Conservation (phyloP, 2,329 filamentous ascomycete genomes). For the Emericellopsis atlantica region DNA sequence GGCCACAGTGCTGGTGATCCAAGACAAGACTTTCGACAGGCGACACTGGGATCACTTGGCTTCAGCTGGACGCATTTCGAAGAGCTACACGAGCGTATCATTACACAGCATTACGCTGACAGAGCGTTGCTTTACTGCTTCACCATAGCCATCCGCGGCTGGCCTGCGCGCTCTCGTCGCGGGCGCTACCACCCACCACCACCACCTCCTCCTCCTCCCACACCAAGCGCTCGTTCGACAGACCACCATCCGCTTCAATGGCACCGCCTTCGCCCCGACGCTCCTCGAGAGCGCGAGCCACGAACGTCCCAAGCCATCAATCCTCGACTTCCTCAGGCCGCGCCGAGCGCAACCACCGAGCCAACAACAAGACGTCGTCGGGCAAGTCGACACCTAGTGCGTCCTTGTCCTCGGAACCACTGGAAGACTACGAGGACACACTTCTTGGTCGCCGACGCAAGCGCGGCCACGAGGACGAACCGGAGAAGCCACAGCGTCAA, state of each 20-base stretch:
- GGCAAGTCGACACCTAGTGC: slow-evolving; percentile 65
- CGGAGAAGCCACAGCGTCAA: slow-evolving; percentile 27
- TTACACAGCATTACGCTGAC: no score
- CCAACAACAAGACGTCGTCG: slow-evolving; percentile 59
- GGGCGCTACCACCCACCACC: slow-evolving; percentile 4
- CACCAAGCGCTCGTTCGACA: not conserved
- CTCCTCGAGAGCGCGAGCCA: slow-evolving; percentile 79
- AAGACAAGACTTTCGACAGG: no score
- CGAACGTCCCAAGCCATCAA: slow-evolving; percentile 63
- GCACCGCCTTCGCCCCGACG: slow-evolving; percentile 63
- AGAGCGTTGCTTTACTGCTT: no score
- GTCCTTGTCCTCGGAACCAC: slow-evolving; percentile 58
- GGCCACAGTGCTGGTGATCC: no score
- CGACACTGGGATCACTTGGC: no score
- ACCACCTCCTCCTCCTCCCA: slow-evolving; percentile 4
- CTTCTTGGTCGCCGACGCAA: slow-evolving; percentile 69
- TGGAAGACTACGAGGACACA: slow-evolving; percentile 56
- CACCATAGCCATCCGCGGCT: no score
- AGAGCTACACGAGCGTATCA: no score
- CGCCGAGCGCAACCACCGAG: slow-evolving; percentile 60
- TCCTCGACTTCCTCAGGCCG: slow-evolving; percentile 71
- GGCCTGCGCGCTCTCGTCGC: not conserved
- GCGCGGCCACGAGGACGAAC: slow-evolving; percentile 55
- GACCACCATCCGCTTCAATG: slow-evolving; percentile 31
- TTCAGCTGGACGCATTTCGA: no score